Evolutionary conservation across 2,329 filamentous ascomycete genomes (phyloP).

Genomic region (Colletotrichum scovillei): DNA sequence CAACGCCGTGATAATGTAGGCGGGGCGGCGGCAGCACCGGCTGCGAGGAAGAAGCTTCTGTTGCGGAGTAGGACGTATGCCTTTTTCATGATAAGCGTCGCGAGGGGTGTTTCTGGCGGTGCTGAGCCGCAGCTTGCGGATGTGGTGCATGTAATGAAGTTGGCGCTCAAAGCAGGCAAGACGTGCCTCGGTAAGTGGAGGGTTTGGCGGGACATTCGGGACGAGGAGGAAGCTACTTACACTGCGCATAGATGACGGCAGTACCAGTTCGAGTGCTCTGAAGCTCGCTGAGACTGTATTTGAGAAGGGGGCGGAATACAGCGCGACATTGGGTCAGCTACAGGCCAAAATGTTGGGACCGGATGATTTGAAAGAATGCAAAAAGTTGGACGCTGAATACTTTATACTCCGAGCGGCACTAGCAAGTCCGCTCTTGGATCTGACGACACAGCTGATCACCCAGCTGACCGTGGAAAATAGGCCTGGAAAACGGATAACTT

Average conservation of each 20-base stretch:
- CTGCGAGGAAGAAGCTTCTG: slow-evolving; percentile 46
- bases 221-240: slow-evolving; percentile 21
- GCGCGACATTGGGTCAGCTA: slow-evolving; percentile 50
- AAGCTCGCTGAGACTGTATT: slow-evolving; percentile 68
- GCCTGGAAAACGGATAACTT: slow-evolving; percentile 79
- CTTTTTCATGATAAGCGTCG: slow-evolving; percentile 74
- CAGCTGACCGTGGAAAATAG: slow-evolving; percentile 52
- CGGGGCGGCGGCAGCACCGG: slow-evolving; percentile 35
- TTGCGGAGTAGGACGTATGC: slow-evolving; percentile 64
- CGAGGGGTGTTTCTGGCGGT: slow-evolving; percentile 48
- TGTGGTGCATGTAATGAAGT: slow-evolving; percentile 69
- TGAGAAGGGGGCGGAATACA: slow-evolving; percentile 71
- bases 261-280: slow-evolving; percentile 53
- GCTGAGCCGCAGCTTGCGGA: slow-evolving; percentile 44
- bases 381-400: slow-evolving; percentile 68
- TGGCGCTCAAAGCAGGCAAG: slow-evolving; percentile 74
- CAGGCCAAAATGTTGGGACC: slow-evolving; percentile 39
- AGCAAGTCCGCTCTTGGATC: slow-evolving; percentile 56
- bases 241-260: slow-evolving; percentile 54
- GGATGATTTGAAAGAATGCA: slow-evolving; percentile 45
- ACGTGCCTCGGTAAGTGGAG: slow-evolving; percentile 67
- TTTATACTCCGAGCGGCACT: slow-evolving; percentile 73
- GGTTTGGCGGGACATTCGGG: background rate
- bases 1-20: slow-evolving; percentile 51
- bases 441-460: background rate